Evolutionary conservation across 2,329 filamentous ascomycete species (phyloP), one percentile per base, ranked within the genome.

Genomic region (Gyromitra esculenta): DNA sequence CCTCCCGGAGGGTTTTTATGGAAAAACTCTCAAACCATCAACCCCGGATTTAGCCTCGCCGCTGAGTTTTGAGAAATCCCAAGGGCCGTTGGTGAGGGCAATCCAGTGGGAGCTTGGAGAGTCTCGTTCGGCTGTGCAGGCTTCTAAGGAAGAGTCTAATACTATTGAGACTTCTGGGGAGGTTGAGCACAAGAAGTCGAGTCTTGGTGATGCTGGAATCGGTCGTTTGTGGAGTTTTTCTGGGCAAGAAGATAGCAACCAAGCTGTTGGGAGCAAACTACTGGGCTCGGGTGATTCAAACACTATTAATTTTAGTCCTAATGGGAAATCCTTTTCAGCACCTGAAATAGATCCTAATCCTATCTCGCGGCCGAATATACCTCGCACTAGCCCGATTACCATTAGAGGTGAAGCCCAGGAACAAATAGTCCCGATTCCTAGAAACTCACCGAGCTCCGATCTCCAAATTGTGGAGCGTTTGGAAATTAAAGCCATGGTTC

Each of bases 191-290:
- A 70, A 70, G 39, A 70, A 57, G 21, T 41, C 59, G 1, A 64
- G 39, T 18, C 50, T 75, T 7, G 52, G 59, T 15, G 66, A 75
- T 63, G 65, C 59, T 45, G 59, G 57, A 57, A 71, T 75, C n/a
- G 71, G 72, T 35, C 57, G 52, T 35, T 31, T 75, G 13, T 75
- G 72, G 72, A 8, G 59, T 43, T 62, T 43, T 31, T 7, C 45
- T 3, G 41, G 21, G 48, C 9, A 37, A 11, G 72, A 15, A 41
- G 50, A 5, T 9, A 18, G 13, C 37, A 41, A n/a, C 35, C 62
- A 41, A 60, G 18, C 6, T 70, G n/a, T 18, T 35, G 15, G 15
- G 7, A 43, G 39, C 35, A 39, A 70, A 31, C 15, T 25, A 6
- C 39, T 31, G 13, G 9, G 31, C 25, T 48, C 39, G 25, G 25